A percentile compares a stretch with the other conserved stretches of the same genome.
phyloP scores from a whole-genome alignment of 1,284 basidiomycete genomes.

The Malassezia obtusa region DNA sequence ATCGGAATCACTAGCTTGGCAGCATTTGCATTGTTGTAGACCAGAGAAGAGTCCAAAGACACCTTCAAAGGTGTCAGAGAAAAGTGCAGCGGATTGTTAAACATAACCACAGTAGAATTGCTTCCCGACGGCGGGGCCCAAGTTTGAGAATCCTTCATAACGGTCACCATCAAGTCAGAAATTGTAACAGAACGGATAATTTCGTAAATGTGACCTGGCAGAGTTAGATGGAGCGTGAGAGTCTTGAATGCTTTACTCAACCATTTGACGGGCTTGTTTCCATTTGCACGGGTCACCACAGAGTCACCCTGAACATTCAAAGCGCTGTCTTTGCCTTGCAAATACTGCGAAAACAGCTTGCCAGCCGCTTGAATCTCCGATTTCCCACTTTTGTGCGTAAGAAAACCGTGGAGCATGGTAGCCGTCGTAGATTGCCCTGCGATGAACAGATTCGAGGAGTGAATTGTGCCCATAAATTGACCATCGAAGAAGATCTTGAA shows the following conservation, averaged over 20 bases:
- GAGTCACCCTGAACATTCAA: conserved; percentile 58
- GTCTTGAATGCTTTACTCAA: conserved; percentile 63
- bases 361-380: conserved; percentile 56
- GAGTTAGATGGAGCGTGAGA: conserved; percentile 57
- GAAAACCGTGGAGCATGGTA: conserved; percentile 57
- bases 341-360: conserved; percentile 59
- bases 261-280: conserved; percentile 57
- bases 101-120: conserved; percentile 57
- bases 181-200: conserved; percentile 62
- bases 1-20: conserved; percentile 58
- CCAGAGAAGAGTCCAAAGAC: conserved; percentile 56
- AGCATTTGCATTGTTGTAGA: conserved; percentile 53
- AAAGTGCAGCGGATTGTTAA: conserved; percentile 70
- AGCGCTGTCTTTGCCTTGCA: conserved; percentile 60
- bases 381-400: conserved; percentile 54
- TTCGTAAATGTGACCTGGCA: conserved; percentile 61
- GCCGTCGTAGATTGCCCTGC: conserved; percentile 54
- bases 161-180: conserved; percentile 56
- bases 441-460: conserved; percentile 53
- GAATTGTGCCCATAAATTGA: conserved; percentile 50
- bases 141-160: conserved; percentile 48
- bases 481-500: conserved; percentile 55
- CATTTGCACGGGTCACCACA: conserved; percentile 52
- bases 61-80: conserved; percentile 59
- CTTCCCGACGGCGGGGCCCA: conserved; percentile 27